Conservation (phyloP, 2,329 filamentous ascomycete genomes). For the Tolypocladium capitatum region DNA sequence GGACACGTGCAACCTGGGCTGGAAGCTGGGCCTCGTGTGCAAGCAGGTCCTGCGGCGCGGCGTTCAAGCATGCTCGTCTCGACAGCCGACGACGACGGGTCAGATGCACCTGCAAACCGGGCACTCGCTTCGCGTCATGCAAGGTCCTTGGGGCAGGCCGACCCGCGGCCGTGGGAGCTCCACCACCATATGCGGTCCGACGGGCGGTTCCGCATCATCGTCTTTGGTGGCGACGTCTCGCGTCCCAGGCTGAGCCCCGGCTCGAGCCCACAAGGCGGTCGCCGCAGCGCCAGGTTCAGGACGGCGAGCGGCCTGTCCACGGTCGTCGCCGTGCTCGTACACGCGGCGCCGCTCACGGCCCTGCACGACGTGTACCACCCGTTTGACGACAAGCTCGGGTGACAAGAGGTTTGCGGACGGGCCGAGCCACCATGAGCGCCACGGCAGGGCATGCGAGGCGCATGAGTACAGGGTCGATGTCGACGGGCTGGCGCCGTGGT, state of each 20-base stretch:
- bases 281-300: background rate
- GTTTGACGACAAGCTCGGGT: constrained; percentile 32
- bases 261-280: background rate
- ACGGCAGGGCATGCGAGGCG: constrained; percentile 36
- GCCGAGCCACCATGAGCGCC: constrained; percentile 37
- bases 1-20: constrained; percentile 42
- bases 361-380: constrained; percentile 36
- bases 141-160: constrained; percentile 48
- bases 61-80: constrained; percentile 13
- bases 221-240: constrained; percentile 49
- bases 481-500: constrained; percentile 40
- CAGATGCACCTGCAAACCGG: constrained; percentile 3
- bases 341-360: constrained; percentile 38
- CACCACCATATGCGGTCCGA: constrained; percentile 42
- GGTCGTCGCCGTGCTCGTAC: constrained; percentile 49
- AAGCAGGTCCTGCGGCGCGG: constrained; percentile 27
- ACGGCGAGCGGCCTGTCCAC: constrained; percentile 10
- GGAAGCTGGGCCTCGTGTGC: constrained; percentile 37
- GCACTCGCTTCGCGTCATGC: constrained; percentile 9
- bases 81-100: constrained; percentile 9
- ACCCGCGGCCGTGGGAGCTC: constrained; percentile 43
- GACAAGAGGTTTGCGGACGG: constrained; percentile 43
- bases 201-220: constrained; percentile 43
- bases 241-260: constrained; percentile 11
- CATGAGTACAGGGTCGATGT: constrained; percentile 47